A percentile compares a stretch with the other conserved stretches of the same genome.
Conservation (phyloP, 1,139 yeast species). For the Arxiozyma telluris region DNA sequence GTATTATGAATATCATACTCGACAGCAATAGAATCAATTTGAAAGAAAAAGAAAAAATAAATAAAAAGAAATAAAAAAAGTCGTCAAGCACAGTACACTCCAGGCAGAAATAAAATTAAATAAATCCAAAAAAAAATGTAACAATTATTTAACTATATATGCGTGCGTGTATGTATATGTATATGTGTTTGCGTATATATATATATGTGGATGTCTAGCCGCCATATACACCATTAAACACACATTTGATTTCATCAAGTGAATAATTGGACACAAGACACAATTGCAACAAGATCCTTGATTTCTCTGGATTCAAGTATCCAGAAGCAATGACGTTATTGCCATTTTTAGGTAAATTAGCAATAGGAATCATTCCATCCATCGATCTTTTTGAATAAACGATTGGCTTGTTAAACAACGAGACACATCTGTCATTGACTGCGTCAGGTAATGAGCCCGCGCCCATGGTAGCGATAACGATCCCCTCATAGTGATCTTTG, state of each 20-base stretch:
- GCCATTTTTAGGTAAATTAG: conserved; percentile 35
- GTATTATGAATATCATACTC: background rate
- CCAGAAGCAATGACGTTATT: conserved; percentile 47
- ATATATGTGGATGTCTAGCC: conserved; percentile 19
- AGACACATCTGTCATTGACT: conserved; percentile 36
- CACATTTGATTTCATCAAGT: conserved; percentile 36
- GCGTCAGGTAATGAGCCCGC: conserved; percentile 54
- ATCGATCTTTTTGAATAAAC: conserved; percentile 58
- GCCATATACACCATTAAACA: conserved; percentile 42
- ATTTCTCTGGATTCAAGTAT: conserved; percentile 58
- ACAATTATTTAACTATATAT: background rate
- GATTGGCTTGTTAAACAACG: conserved; percentile 39
- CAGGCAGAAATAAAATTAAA: background rate
- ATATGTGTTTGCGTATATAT: background rate
- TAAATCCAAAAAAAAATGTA: background rate
- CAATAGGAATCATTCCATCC: conserved; percentile 54
- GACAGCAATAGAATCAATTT: conserved; percentile 2
- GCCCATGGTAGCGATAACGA: conserved; percentile 62
- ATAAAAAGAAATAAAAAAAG: background rate
- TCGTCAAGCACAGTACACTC: background rate
- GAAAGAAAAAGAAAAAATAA: no score
- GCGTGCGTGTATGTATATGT: background rate
- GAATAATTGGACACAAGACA: conserved; percentile 41
- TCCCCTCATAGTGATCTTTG: conserved; percentile 40
- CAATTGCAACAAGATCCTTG: conserved; percentile 51